A percentile compares a stretch with the other conserved stretches of the same genome.
Evolutionary conservation across 2,329 filamentous ascomycete species (phyloP).

Genomic region (Colletotrichum kahawae): DNA sequence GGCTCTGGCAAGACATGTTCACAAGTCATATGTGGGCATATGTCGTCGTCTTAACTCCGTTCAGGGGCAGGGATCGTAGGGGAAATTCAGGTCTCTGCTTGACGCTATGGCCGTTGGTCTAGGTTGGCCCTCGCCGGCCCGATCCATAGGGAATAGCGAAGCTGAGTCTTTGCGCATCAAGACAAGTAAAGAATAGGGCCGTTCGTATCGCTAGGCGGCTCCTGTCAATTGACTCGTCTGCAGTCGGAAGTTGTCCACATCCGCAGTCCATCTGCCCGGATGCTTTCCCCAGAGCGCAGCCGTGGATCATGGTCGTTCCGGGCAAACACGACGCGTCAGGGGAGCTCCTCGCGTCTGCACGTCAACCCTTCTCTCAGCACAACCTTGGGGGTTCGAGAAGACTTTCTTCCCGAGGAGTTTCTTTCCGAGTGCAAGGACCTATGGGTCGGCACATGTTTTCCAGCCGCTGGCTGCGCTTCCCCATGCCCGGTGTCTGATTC

Average conservation of each 20-base stretch:
- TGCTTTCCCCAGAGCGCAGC: not conserved
- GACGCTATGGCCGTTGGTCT: conserved; percentile 13
- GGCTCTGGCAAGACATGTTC: not conserved
- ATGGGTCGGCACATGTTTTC: not conserved
- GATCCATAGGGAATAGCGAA: conserved; percentile 6
- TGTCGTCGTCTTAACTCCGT: conserved; percentile 9
- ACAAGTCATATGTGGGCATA: not conserved
- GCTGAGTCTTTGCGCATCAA: not conserved
- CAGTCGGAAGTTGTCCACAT: not conserved
- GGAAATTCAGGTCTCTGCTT: conserved; percentile 19
- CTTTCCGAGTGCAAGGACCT: not conserved
- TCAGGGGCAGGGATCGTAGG: not conserved
- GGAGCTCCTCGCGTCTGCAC: not conserved
- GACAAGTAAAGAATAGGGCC: not conserved
- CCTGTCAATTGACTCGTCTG: not conserved
- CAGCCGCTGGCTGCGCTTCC: not conserved
- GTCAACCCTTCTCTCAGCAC: not conserved
- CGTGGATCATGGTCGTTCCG: not conserved
- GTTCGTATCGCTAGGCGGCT: not conserved
- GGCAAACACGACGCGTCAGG: not conserved
- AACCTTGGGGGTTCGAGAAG: not conserved
- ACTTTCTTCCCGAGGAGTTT: not conserved
- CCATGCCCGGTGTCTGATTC: not conserved
- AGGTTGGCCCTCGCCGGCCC: conserved; percentile 10
- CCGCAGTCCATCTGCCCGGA: not conserved